Evolutionary conservation across 2,329 filamentous ascomycete genomes (phyloP).

Genomic region (Lizonia empirigonia): DNA sequence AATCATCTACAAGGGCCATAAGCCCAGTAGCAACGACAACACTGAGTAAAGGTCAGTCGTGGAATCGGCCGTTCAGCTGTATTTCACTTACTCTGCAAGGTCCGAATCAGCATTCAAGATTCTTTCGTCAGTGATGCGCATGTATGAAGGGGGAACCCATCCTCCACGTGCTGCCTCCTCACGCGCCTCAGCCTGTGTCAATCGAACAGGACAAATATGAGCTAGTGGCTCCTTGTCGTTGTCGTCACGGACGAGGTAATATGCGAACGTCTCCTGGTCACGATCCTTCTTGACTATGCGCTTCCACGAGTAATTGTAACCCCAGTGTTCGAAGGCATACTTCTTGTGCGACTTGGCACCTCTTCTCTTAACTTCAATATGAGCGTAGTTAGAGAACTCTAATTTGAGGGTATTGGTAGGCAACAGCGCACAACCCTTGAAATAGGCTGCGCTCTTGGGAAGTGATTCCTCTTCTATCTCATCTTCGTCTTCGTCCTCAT

Average conservation of each 20-base stretch:
- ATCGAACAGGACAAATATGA: conserved; percentile 80
- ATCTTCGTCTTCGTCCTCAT: conserved; percentile 25
- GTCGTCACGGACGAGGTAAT: conserved; percentile 76
- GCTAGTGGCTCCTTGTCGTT: conserved; percentile 68
- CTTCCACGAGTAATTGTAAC: conserved; percentile 82
- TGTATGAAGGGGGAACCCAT: conserved; percentile 87
- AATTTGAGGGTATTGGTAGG: conserved; percentile 83
- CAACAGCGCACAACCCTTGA: conserved; percentile 49
- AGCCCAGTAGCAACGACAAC: conserved; percentile 90
- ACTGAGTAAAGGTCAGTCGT: conserved; percentile 55
- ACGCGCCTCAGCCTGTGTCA: conserved; percentile 71
- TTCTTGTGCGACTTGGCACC: conserved; percentile 71
- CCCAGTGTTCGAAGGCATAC: conserved; percentile 96
- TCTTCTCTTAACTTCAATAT: conserved; percentile 77
- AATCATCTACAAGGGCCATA: conserved; percentile 86
- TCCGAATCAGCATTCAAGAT: conserved; percentile 75
- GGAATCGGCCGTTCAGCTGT: not conserved
- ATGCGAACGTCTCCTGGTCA: conserved; percentile 69
- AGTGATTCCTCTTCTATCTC: conserved; percentile 27
- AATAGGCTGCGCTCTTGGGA: conserved; percentile 43
- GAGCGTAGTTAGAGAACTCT: conserved; percentile 97
- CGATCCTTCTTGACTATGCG: conserved; percentile 69
- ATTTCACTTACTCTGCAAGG: conserved; percentile 77
- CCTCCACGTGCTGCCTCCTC: conserved; percentile 79
- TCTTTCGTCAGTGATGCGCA: conserved; percentile 82